phyloP scores from a whole-genome alignment of 1,284 basidiomycete genomes.

The Cutaneotrichosporon sp. region DNA sequence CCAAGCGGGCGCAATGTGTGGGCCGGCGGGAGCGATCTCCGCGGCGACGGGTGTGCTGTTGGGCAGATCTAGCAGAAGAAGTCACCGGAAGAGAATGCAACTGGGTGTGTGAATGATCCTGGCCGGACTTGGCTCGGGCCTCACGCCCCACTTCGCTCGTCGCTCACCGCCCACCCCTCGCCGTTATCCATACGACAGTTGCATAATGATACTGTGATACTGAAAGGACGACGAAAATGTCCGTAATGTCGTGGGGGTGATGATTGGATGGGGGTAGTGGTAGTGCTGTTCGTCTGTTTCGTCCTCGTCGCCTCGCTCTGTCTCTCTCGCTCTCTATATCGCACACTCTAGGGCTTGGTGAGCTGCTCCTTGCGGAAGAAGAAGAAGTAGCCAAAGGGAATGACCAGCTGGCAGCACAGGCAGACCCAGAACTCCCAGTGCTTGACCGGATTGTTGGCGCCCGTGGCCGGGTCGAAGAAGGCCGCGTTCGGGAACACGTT shows the following conservation, averaged over 20 bases:
- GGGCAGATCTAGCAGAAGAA: conserved; percentile 76
- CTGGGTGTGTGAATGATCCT: too few relatives aligned
- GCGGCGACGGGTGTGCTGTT: conserved; percentile 83
- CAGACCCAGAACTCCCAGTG: conserved; percentile 79
- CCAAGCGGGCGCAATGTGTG: conserved; percentile 68
- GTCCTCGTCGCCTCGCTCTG: background rate
- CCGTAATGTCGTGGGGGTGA: conserved; percentile 2
- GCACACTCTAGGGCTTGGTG: conserved; percentile 43
- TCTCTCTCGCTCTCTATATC: conserved; percentile 1
- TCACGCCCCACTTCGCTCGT: too few relatives aligned
- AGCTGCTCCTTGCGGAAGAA: conserved; percentile 64
- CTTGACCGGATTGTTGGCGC: conserved; percentile 48
- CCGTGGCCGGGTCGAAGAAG: conserved; percentile 73
- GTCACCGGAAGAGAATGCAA: too few relatives aligned
- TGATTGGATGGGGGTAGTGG: background rate
- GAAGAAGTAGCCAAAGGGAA: conserved; percentile 89
- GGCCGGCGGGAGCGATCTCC: conserved; percentile 83
- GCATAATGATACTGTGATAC: conserved; percentile 9
- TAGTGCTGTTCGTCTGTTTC: conserved; percentile 2
- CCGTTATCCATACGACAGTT: background rate
- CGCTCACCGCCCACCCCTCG: too few relatives aligned
- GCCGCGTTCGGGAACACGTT: conserved; percentile 90
- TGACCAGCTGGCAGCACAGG: conserved; percentile 64
- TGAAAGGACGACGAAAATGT: conserved; percentile 5
- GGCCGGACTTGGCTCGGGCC: too few relatives aligned